Conservation (phyloP, 2,329 filamentous ascomycete genomes). For the Fusarium duplospermum region DNA sequence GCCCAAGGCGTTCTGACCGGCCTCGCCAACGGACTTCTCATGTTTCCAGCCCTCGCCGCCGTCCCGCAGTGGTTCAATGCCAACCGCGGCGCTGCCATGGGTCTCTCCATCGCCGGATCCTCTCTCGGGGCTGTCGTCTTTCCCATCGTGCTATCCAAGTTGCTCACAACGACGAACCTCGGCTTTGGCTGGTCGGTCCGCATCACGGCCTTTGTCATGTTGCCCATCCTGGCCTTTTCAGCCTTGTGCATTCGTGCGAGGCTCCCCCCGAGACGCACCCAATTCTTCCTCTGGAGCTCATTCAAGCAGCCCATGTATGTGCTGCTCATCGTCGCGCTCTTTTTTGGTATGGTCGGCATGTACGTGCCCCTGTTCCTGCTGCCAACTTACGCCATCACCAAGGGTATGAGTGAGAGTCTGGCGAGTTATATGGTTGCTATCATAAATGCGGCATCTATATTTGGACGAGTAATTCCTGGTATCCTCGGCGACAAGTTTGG, state of each 20-base stretch:
- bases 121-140: slow-evolving; percentile 65
- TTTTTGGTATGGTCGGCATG: slow-evolving; percentile 51
- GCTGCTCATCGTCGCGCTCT: slow-evolving; percentile 43
- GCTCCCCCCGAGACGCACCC: slow-evolving; percentile 48
- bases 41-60: slow-evolving; percentile 57
- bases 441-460: slow-evolving; percentile 71
- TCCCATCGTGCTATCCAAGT: slow-evolving; percentile 58
- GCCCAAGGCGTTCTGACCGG: slow-evolving; percentile 61
- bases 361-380: slow-evolving; percentile 45
- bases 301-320: slow-evolving; percentile 39
- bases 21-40: slow-evolving; percentile 53
- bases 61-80: slow-evolving; percentile 58
- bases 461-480: slow-evolving; percentile 69
- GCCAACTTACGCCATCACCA: slow-evolving; percentile 67
- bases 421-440: slow-evolving; percentile 76
- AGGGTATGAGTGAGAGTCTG: slow-evolving; percentile 64
- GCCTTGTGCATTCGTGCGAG: slow-evolving; percentile 48
- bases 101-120: slow-evolving; percentile 58
- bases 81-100: slow-evolving; percentile 57
- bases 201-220: slow-evolving; percentile 62
- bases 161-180: slow-evolving; percentile 57
- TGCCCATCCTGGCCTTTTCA: slow-evolving; percentile 56
- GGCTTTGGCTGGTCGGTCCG: slow-evolving; percentile 65
- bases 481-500: slow-evolving; percentile 68
- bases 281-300: slow-evolving; percentile 56